These are phyloP conservation scores for Colletotrichum theobromicola DNA, from an alignment of 2,329 filamentous ascomycete genomes.

Conservation along the genomic window DNA sequence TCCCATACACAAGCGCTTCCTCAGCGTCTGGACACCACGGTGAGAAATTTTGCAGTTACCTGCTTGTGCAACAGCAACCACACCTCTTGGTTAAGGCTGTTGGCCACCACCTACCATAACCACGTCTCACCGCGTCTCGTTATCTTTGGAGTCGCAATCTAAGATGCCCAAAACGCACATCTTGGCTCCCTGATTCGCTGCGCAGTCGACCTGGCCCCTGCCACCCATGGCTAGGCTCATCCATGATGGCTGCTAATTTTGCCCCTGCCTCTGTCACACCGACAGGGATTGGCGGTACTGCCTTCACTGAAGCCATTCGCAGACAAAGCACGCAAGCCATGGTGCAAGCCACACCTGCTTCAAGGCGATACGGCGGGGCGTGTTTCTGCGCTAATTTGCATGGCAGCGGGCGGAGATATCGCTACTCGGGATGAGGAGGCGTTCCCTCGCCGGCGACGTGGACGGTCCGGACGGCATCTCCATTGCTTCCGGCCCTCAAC, in stretches of 20 bases:
- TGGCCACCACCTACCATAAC: neutral
- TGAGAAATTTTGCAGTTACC: neutral
- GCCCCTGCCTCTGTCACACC: neutral
- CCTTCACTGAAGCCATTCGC: constrained; percentile 6
- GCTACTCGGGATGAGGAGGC: neutral
- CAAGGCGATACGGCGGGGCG: neutral
- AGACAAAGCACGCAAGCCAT: constrained; percentile 15
- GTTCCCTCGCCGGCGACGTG: neutral
- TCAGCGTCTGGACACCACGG: neutral
- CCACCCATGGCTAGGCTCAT: neutral
- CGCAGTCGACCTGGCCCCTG: neutral
- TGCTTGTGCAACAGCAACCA: neutral
- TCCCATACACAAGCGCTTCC: neutral
- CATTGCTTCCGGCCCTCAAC: neutral
- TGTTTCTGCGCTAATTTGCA: neutral
- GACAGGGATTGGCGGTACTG: neutral
- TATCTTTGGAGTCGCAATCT: constrained; percentile 11
- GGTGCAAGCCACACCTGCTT: constrained; percentile 15
- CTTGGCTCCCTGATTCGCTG: neutral
- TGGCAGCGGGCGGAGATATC: neutral
- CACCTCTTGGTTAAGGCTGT: neutral
- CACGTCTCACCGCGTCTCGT: constrained; percentile 4
- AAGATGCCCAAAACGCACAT: neutral
- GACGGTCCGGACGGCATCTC: neutral
- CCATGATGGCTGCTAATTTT: neutral